Evolutionary conservation across 805 yeast genomes (phyloP), one percentile per base, ranked within the genome.

Genomic region (Kodamaea leandrae): DNA sequence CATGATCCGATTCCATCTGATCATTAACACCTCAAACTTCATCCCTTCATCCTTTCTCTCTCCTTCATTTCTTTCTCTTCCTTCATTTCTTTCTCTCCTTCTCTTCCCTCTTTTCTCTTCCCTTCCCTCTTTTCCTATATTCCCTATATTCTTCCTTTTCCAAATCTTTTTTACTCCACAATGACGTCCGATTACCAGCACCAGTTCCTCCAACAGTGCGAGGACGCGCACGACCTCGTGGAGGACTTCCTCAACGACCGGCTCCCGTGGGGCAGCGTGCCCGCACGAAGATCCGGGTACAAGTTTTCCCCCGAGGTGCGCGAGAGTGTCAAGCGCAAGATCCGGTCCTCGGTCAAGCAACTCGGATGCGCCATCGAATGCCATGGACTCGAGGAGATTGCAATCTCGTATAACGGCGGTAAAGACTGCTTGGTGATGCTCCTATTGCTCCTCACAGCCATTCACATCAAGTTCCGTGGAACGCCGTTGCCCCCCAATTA

Each of bases 351-450:
- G 23, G 51, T 66, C 47, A 54, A 51, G 19, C 59, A 58, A 34
- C 51, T 66, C 35, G 60, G 52, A 6, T 21, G 39, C 2, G 54
- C 66, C 2, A 58, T 66, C 12, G 63, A 59, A 19, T 41, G 51
- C 16, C 65, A 61, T 39, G 63, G 63, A 6, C 50, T 68, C n/a
- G 55, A 58, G 13, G 81, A 83, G 43, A 63, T 86, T 3, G 83
- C 97, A 0, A 71, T 93, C 10, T 85, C 96, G 2, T 93, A 84
- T 61, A 93, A 93, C 58, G 99, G 99, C 8, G 99, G 99, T 1
- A 93, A 93, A 57, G 99, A 93, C 64, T 93, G 98, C 54, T 76
- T 90, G 35, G 97, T 90, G 23, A 80, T 91, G 83, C 72, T 93
- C 41, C 68, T 88, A 12, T 55, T 93, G 4, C 78, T 86, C 40